These are phyloP conservation scores for Ilex aquifolium DNA, from an alignment of 257 asterid genomes.

Conservation along the genomic window DNA sequence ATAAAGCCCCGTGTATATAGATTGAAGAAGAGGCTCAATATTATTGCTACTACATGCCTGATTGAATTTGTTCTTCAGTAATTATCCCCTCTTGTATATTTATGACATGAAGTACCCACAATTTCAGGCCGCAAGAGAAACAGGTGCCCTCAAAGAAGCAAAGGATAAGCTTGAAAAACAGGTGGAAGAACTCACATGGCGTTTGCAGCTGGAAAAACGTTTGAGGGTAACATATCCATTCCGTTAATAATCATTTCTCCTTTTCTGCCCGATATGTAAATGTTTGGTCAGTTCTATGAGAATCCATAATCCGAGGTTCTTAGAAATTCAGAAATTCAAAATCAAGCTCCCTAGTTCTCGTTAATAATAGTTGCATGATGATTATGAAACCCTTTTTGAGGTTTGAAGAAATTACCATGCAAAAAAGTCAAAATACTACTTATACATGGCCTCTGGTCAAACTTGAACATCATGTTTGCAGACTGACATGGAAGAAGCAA, in stretches of 20 bases:
- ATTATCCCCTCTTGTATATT: not conserved
- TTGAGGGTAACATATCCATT: slow-evolving; percentile 61
- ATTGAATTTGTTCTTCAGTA: too few relatives aligned
- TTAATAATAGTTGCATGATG: not conserved
- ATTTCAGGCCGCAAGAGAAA: slow-evolving; percentile 87
- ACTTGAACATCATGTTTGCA: slow-evolving; percentile 26
- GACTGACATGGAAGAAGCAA: slow-evolving; percentile 82
- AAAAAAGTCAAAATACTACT: too few relatives aligned
- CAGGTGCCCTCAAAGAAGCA: slow-evolving; percentile 98
- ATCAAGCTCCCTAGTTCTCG: not conserved
- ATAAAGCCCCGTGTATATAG: too few relatives aligned
- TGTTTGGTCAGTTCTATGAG: not conserved
- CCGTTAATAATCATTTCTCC: not conserved
- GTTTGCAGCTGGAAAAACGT: slow-evolving; percentile 93
- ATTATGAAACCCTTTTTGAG: not conserved
- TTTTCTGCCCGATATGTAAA: not conserved
- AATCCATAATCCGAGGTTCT: not conserved
- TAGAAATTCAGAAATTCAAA: not conserved
- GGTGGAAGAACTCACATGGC: slow-evolving; percentile 93
- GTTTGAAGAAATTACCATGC: not conserved
- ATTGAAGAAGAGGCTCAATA: too few relatives aligned
- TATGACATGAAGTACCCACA: slow-evolving; percentile 14
- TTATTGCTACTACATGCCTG: too few relatives aligned
- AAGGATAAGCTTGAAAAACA: slow-evolving; percentile 97
- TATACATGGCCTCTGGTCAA: not conserved